Conservation (phyloP, 2,329 filamentous ascomycete species). For the Bimuria novae-zelandiae region DNA sequence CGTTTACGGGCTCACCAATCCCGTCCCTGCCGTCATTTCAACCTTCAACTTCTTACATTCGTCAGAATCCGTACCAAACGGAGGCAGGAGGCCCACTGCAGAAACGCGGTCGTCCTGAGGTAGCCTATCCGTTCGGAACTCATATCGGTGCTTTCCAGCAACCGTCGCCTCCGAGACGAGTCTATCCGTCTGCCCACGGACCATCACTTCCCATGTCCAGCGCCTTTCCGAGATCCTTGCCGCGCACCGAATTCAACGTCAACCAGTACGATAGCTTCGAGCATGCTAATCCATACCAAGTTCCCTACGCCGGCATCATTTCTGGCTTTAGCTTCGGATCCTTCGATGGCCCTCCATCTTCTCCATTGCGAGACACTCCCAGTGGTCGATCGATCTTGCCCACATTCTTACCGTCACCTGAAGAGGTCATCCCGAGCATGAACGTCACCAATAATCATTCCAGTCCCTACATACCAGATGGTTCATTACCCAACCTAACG, state of each 20-base stretch:
- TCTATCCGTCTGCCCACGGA: constrained; percentile 4
- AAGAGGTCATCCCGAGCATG: background rate
- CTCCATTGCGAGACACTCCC: background rate
- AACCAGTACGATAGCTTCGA: constrained; percentile 10
- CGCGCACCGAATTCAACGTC: background rate
- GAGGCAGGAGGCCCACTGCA: background rate
- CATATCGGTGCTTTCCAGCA: background rate
- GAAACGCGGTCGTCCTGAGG: background rate
- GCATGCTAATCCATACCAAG: constrained; percentile 7
- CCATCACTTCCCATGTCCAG: background rate
- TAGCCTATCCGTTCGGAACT: background rate
- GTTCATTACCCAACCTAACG: background rate
- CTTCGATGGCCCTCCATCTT: background rate
- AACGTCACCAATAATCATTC: background rate
- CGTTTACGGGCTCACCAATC: background rate
- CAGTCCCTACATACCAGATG: constrained; percentile 3
- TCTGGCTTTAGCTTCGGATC: background rate
- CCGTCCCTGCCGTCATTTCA: background rate
- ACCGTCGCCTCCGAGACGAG: background rate
- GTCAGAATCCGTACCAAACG: background rate
- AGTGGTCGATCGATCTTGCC: background rate
- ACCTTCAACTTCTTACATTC: background rate
- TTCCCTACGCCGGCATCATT: constrained; percentile 7
- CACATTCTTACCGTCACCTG: background rate
- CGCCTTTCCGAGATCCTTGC: background rate